Conservation (phyloP, 2,329 filamentous ascomycete genomes). For the Phialocephala sp. region DNA sequence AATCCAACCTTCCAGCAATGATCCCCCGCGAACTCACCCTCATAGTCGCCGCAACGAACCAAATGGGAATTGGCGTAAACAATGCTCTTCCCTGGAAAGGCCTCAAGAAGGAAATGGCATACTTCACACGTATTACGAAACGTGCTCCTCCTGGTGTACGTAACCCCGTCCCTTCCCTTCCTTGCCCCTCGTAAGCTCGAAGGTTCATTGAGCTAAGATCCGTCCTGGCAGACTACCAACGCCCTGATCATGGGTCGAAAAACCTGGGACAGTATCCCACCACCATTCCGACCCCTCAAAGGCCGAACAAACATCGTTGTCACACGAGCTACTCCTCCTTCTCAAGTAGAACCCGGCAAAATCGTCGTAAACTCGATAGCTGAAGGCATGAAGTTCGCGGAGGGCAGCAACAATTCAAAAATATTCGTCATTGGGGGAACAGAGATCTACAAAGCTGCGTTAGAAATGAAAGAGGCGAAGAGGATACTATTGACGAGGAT, state of each 20-base stretch:
- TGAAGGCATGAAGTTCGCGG: slow-evolving; percentile 16
- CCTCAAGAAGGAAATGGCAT: slow-evolving; percentile 89
- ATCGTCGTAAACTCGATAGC: slow-evolving; percentile 22
- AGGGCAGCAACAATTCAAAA: slow-evolving; percentile 16
- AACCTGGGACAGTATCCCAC: slow-evolving; percentile 91
- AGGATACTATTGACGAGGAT: slow-evolving; percentile 75
- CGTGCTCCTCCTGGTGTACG: slow-evolving; percentile 48
- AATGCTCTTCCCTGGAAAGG: slow-evolving; percentile 88
- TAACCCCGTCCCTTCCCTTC: neutral
- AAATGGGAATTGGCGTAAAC: slow-evolving; percentile 83
- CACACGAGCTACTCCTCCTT: slow-evolving; percentile 54
- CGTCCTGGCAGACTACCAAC: slow-evolving; percentile 50
- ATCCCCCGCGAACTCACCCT: slow-evolving; percentile 71
- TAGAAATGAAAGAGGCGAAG: slow-evolving; percentile 62
- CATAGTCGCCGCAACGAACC: slow-evolving; percentile 89
- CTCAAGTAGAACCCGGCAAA: slow-evolving; percentile 3
- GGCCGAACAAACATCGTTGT: slow-evolving; percentile 84
- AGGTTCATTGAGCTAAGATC: neutral
- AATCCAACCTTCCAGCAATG: slow-evolving; percentile 16
- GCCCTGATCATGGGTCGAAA: slow-evolving; percentile 97
- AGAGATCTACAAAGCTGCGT: slow-evolving; percentile 78
- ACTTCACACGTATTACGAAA: slow-evolving; percentile 90
- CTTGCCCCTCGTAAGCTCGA: too few relatives aligned
- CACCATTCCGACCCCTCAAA: slow-evolving; percentile 77
- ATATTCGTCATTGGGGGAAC: slow-evolving; percentile 91